Percentiles rank a stretch among this genome's conserved stretches.
These are phyloP conservation scores for Penicillium sp. DNA, from an alignment of 2,329 filamentous ascomycete species.

Conservation along the genomic window DNA sequence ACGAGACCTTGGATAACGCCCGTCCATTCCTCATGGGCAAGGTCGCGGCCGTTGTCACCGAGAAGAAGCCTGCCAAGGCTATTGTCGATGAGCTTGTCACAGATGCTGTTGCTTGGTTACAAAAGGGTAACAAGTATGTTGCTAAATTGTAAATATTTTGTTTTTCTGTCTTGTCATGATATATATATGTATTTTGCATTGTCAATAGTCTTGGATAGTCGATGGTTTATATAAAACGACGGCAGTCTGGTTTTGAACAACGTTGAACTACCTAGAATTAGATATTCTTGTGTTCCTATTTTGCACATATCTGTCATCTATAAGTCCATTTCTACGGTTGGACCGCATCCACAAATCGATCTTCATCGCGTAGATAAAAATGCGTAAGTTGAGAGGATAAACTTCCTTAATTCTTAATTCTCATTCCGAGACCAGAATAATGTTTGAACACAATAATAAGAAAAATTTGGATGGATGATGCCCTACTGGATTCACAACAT, in stretches of 20 bases:
- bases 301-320: too few species aligned
- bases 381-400: too few species aligned
- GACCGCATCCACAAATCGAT: too few species aligned
- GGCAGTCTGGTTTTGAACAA: not conserved
- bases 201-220: not conserved
- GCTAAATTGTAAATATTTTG: conserved; percentile 60
- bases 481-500: conserved; percentile 4
- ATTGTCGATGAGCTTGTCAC: conserved; percentile 92
- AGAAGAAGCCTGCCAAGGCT: conserved; percentile 83
- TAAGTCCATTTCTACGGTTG: too few species aligned
- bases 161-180: conserved; percentile 11
- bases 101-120: conserved; percentile 70
- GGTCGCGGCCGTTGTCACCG: conserved; percentile 87
- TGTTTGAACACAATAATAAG: not conserved
- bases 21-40: conserved; percentile 95
- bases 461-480: not conserved
- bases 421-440: not conserved
- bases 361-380: too few species aligned
- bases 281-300: too few species aligned
- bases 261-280: too few species aligned
- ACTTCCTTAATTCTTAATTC: not conserved
- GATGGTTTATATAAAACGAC: too few species aligned
- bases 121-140: conserved; percentile 63
- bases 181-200: not conserved
- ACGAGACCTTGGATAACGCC: conserved; percentile 87